Conservation (phyloP, 306 rosid species). For the Morella rubra region DNA sequence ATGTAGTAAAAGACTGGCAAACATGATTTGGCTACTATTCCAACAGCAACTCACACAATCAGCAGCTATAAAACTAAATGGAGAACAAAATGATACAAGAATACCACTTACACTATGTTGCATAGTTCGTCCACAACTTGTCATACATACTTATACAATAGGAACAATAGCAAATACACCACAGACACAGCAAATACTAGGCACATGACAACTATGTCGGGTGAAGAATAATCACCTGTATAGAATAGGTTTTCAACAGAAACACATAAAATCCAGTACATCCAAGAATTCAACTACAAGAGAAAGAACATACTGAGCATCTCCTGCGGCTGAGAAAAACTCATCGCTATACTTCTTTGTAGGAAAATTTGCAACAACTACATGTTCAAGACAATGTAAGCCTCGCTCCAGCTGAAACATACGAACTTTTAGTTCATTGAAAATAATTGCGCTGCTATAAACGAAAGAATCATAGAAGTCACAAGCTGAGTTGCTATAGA, state of each 20-base stretch:
- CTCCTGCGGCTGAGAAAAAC: constrained; percentile 62
- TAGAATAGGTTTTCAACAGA: neutral
- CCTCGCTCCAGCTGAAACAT: constrained; percentile 78
- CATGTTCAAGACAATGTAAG: constrained; percentile 69
- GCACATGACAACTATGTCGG: neutral
- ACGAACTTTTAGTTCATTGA: constrained; percentile 22
- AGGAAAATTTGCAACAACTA: constrained; percentile 64
- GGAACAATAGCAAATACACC: neutral
- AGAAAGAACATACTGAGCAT: constrained; percentile 75
- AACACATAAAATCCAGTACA: neutral
- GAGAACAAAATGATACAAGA: neutral
- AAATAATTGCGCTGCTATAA: constrained; percentile 21
- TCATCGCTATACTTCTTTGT: constrained; percentile 80
- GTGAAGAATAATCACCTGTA: neutral
- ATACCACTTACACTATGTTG: neutral
- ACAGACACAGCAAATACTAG: neutral
- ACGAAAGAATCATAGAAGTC: neutral
- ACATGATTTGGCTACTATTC: neutral
- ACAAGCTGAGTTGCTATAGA: neutral
- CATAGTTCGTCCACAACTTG: neutral
- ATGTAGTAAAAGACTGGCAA: neutral
- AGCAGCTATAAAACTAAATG: neutral
- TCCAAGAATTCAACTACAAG: constrained; percentile 18
- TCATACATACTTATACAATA: neutral
- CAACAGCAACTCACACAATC: neutral